phyloP scores from a whole-genome alignment of 2,329 filamentous ascomycete genomes.

The Stachybotrys elegans region DNA sequence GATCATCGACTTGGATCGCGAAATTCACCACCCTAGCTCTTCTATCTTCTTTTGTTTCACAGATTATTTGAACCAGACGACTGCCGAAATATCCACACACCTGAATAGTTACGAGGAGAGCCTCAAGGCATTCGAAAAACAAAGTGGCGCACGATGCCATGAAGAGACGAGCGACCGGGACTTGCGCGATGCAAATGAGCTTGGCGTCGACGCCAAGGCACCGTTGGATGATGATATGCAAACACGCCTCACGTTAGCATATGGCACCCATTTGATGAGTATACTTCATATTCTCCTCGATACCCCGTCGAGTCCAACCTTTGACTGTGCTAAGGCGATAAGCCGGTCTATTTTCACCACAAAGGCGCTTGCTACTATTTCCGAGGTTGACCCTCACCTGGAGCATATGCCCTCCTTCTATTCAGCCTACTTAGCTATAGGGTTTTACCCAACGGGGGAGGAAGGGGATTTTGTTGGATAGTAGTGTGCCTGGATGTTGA shows the following conservation, averaged over 20 bases:
- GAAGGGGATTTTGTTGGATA: too few species aligned
- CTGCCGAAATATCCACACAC: conserved; percentile 72
- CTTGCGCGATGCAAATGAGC: conserved; percentile 23
- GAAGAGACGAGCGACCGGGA: conserved; percentile 27
- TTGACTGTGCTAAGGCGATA: conserved; percentile 81
- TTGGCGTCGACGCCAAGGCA: conserved; percentile 49
- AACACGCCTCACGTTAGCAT: conserved; percentile 80
- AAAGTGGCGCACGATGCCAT: conserved; percentile 37
- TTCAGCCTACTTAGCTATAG: conserved; percentile 85
- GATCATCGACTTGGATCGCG: conserved; percentile 85
- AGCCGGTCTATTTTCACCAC: conserved; percentile 84
- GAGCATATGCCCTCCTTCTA: conserved; percentile 98
- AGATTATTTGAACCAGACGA: conserved; percentile 76
- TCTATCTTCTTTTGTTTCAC: conserved; percentile 68
- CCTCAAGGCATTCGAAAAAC: conserved; percentile 59
- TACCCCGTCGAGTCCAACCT: conserved; percentile 88
- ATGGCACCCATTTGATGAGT: conserved; percentile 91
- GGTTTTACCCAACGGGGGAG: conserved; percentile 85
- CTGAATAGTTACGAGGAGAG: conserved; percentile 77
- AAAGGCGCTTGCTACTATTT: conserved; percentile 79
- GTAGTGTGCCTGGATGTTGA: too few species aligned
- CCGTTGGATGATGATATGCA: conserved; percentile 79
- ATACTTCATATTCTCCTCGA: conserved; percentile 86
- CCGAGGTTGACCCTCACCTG: conserved; percentile 84
- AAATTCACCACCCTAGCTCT: conserved; percentile 81